A percentile compares a stretch with the other conserved stretches of the same genome.
phyloP scores from a whole-genome alignment of 352 stramenopile genomes.

The Phytophthora podocarpi region DNA sequence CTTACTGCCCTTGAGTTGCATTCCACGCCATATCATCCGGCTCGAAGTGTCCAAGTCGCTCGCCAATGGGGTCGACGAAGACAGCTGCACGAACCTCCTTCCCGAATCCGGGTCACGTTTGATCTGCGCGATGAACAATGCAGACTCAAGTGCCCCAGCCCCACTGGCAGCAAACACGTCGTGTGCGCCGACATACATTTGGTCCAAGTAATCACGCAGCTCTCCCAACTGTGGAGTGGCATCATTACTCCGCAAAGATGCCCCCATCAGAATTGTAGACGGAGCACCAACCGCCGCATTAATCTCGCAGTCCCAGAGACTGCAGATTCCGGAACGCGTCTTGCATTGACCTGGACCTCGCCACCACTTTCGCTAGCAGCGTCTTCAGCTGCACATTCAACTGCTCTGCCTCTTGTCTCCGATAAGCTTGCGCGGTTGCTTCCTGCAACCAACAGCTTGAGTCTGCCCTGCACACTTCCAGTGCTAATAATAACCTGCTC shows the following conservation, averaged over 20 bases:
- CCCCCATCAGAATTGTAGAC: conserved; percentile 12
- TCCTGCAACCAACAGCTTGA: conserved; percentile 21
- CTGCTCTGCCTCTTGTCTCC: conserved; percentile 20
- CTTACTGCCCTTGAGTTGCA: conserved; percentile 17
- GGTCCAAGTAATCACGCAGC: conserved; percentile 15
- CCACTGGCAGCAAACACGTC: conserved; percentile 11
- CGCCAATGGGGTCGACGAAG: conserved; percentile 9
- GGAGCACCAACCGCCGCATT: conserved; percentile 8
- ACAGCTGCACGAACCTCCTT: conserved; percentile 13
- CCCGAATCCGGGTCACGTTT: conserved; percentile 14
- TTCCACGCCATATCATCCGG: conserved; percentile 24
- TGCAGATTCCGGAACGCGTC: conserved; percentile 20
- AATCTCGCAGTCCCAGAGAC: conserved; percentile 16
- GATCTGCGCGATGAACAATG: conserved; percentile 18
- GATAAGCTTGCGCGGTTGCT: conserved; percentile 9
- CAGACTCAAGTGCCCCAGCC: background rate
- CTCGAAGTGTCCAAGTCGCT: conserved; percentile 18
- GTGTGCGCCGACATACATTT: conserved; percentile 18
- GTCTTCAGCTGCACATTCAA: conserved; percentile 21
- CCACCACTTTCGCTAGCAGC: conserved; percentile 19
- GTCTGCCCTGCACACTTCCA: background rate
- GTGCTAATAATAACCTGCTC: background rate
- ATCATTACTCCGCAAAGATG: conserved; percentile 22
- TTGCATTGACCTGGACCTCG: conserved; percentile 14
- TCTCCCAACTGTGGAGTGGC: conserved; percentile 25